Conservation (phyloP, 176 grass and related monocot species). For the Dendrocalamus sinicus region DNA sequence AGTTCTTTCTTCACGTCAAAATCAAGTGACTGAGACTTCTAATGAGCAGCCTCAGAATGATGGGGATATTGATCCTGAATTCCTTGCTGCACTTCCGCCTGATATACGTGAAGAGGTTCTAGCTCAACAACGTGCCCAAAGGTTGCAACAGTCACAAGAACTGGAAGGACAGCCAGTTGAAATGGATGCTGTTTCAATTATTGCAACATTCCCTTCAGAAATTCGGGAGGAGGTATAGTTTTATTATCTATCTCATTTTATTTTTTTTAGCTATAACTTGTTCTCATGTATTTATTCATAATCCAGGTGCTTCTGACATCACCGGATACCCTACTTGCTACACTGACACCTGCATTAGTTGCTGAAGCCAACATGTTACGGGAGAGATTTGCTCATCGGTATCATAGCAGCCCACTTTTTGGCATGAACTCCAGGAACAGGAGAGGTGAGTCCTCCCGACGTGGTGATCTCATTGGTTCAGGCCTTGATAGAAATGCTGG, state of each 20-base stretch:
- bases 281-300: constrained; percentile 30
- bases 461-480: constrained; percentile 58
- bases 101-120: constrained; percentile 97
- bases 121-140: constrained; percentile 90
- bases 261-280: not conserved
- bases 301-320: constrained; percentile 96
- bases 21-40: constrained; percentile 82
- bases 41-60: constrained; percentile 76
- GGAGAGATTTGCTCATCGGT: constrained; percentile 96
- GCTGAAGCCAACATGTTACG: constrained; percentile 97
- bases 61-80: constrained; percentile 98
- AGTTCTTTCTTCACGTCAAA: constrained; percentile 94
- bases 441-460: constrained; percentile 86
- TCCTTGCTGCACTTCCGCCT: constrained; percentile 97
- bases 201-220: constrained; percentile 96
- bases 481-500: constrained; percentile 63
- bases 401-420: constrained; percentile 76
- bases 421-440: constrained; percentile 84
- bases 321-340: constrained; percentile 94
- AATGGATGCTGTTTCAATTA: constrained; percentile 98
- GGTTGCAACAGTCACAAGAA: constrained; percentile 84
- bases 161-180: constrained; percentile 96
- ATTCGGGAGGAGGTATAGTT: constrained; percentile 91
- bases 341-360: constrained; percentile 90
- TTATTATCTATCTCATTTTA: constrained; percentile 19